Percentiles rank a stretch among this genome's conserved stretches.
These are phyloP conservation scores for Eucommia ulmoides DNA, from an alignment of 257 asterid genomes.

Conservation along the genomic window DNA sequence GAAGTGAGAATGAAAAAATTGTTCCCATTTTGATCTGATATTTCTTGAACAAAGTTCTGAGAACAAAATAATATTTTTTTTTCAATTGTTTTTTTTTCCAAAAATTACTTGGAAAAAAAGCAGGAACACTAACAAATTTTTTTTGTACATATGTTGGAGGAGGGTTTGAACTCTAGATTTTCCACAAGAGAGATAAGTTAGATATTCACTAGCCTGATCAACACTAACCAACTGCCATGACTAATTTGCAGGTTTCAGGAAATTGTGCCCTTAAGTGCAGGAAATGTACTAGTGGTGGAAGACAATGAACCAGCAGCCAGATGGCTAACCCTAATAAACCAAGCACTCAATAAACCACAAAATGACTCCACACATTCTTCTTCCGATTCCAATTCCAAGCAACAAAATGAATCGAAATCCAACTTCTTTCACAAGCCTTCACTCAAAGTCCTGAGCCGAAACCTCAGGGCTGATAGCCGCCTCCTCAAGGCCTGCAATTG, in stretches of 20 bases:
- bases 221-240: too few relatives aligned
- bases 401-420: slow-evolving; percentile 10
- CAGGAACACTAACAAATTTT: too few relatives aligned
- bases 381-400: slow-evolving; percentile 5
- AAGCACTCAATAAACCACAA: slow-evolving; percentile 66
- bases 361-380: slow-evolving; percentile 26
- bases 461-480: slow-evolving; percentile 32
- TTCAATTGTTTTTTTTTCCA: too few relatives aligned
- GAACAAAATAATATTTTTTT: too few relatives aligned
- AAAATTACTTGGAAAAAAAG: too few relatives aligned
- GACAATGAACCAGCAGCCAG: slow-evolving; percentile 92
- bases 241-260: slow-evolving; percentile 76
- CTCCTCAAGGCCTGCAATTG: slow-evolving; percentile 58
- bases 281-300: slow-evolving; percentile 71
- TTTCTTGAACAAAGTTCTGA: too few relatives aligned
- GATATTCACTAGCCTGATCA: too few relatives aligned
- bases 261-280: slow-evolving; percentile 85
- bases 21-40: too few relatives aligned
- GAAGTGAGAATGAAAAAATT: too few relatives aligned
- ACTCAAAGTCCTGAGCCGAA: slow-evolving; percentile 44
- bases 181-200: too few relatives aligned
- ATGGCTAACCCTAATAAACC: slow-evolving; percentile 80
- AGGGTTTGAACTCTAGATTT: too few relatives aligned
- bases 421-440: slow-evolving; percentile 45
- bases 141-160: too few relatives aligned